Evolutionary conservation across 441 rosid species (phyloP).

Genomic region (Rhodomyrtus psidioides): DNA sequence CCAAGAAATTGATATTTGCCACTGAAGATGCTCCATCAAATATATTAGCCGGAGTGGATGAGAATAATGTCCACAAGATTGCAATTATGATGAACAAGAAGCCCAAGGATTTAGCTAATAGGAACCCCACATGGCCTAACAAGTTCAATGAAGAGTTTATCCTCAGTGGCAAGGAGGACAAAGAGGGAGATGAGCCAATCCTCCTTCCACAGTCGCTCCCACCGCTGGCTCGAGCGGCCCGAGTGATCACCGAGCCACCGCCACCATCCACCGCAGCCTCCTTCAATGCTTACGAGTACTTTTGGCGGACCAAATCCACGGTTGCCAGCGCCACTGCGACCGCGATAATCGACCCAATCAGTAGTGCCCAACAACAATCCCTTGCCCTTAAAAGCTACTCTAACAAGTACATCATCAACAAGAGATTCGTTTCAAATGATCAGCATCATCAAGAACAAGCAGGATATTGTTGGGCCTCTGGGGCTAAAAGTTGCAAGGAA

Average conservation of each 20-base stretch:
- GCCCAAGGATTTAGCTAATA: slow-evolving; percentile 33
- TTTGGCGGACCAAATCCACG: slow-evolving; percentile 40
- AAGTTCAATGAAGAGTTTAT: slow-evolving; percentile 18
- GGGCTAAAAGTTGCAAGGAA: slow-evolving; percentile 59
- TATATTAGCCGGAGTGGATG: slow-evolving; percentile 19
- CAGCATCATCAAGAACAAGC: slow-evolving; percentile 14
- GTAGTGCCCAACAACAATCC: slow-evolving; percentile 4
- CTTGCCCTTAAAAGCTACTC: background rate
- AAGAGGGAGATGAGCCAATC: slow-evolving; percentile 1
- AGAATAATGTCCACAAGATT: slow-evolving; percentile 35
- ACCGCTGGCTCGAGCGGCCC: slow-evolving; percentile 33
- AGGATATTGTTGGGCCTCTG: slow-evolving; percentile 27
- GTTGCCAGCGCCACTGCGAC: background rate
- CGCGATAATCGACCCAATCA: background rate
- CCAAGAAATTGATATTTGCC: background rate
- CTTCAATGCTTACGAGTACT: slow-evolving; percentile 55
- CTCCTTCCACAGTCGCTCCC: slow-evolving; percentile 48
- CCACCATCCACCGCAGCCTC: slow-evolving; percentile 21
- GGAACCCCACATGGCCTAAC: slow-evolving; percentile 32
- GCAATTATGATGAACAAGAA: slow-evolving; percentile 37
- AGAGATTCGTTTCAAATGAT: slow-evolving; percentile 10
- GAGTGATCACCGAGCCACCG: background rate
- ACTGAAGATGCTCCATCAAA: slow-evolving; percentile 16
- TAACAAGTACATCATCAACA: slow-evolving; percentile 11
- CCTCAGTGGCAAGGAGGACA: slow-evolving; percentile 1